Conservation (phyloP, 2,329 filamentous ascomycete species). For the Fusarium irregulare region DNA sequence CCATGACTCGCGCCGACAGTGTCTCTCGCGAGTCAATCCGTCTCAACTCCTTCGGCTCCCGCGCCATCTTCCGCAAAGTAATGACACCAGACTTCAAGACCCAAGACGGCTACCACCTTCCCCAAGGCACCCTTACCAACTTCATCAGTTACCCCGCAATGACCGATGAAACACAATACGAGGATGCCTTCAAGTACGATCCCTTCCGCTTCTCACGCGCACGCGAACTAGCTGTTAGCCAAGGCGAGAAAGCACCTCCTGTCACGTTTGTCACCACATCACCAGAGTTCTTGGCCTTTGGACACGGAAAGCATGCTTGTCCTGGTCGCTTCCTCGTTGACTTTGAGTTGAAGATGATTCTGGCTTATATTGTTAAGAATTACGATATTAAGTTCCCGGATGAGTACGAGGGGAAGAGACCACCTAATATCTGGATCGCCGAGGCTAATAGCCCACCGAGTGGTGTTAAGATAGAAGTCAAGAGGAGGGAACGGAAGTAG, state of each 20-base stretch:
- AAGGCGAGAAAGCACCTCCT: constrained; percentile 19
- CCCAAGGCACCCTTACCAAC: constrained; percentile 49
- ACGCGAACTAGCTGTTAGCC: constrained; percentile 44
- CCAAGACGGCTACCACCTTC: constrained; percentile 48
- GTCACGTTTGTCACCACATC: constrained; percentile 36
- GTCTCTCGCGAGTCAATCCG: constrained; percentile 58
- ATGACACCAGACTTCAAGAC: constrained; percentile 47
- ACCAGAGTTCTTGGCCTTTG: constrained; percentile 49
- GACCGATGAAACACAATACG: constrained; percentile 47
- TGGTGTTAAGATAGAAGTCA: constrained; percentile 33
- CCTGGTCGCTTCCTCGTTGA: constrained; percentile 48
- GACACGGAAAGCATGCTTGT: constrained; percentile 52
- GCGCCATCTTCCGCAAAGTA: constrained; percentile 47
- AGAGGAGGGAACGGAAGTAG: constrained; percentile 24
- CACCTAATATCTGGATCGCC: constrained; percentile 36
- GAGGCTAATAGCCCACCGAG: constrained; percentile 36
- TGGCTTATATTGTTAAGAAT: constrained; percentile 38
- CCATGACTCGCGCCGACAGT: constrained; percentile 56
- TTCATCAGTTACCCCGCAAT: constrained; percentile 49
- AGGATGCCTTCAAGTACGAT: constrained; percentile 54
- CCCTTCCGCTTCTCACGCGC: constrained; percentile 56
- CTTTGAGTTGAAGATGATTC: constrained; percentile 50
- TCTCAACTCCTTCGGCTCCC: constrained; percentile 48
- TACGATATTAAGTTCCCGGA: constrained; percentile 39
- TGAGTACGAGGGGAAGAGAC: constrained; percentile 36